Percentiles rank a stretch among this genome's conserved stretches.
These are phyloP conservation scores for Boletellus sp. DNA, from an alignment of 1,284 basidiomycete species.

Conservation along the genomic window DNA sequence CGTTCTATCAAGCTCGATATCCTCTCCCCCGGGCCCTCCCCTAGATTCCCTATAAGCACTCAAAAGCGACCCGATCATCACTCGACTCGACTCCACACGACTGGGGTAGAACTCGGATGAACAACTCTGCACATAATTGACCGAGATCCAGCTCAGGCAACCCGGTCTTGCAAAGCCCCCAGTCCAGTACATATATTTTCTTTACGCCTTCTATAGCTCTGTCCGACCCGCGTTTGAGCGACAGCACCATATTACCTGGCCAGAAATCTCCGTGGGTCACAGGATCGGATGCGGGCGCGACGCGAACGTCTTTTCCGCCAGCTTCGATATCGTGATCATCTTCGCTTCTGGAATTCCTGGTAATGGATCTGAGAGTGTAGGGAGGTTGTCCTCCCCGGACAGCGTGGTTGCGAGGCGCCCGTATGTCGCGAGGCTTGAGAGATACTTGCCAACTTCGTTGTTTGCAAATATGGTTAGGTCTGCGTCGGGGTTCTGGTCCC, in stretches of 20 bases:
- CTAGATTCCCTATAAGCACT: constrained; percentile 36
- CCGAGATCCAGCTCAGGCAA: constrained; percentile 52
- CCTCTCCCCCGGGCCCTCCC: constrained; percentile 7
- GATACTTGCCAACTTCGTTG: too few relatives aligned
- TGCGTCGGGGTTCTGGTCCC: constrained; percentile 37
- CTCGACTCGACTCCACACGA: constrained; percentile 32
- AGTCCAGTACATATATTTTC: constrained; percentile 51
- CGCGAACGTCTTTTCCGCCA: constrained; percentile 39
- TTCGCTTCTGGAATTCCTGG: constrained; percentile 37
- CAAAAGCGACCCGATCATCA: constrained; percentile 42
- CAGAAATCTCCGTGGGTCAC: constrained; percentile 56
- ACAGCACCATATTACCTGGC: constrained; percentile 58
- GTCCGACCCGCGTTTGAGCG: constrained; percentile 21
- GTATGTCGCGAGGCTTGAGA: constrained; percentile 48
- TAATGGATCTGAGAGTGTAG: constrained; percentile 39
- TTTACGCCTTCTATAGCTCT: constrained; percentile 30
- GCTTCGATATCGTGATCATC: constrained; percentile 35
- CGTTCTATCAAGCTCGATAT: constrained; percentile 25
- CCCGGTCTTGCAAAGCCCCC: constrained; percentile 56
- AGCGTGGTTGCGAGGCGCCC: constrained; percentile 47
- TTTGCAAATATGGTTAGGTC: too few relatives aligned
- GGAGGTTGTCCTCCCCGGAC: constrained; percentile 32
- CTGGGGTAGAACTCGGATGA: constrained; percentile 43
- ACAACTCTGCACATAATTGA: constrained; percentile 57
- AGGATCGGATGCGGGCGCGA: constrained; percentile 31